A percentile compares a stretch with the other conserved stretches of the same genome.
phyloP scores from a whole-genome alignment of 345 rosid species.

The Gossypium bickii region DNA sequence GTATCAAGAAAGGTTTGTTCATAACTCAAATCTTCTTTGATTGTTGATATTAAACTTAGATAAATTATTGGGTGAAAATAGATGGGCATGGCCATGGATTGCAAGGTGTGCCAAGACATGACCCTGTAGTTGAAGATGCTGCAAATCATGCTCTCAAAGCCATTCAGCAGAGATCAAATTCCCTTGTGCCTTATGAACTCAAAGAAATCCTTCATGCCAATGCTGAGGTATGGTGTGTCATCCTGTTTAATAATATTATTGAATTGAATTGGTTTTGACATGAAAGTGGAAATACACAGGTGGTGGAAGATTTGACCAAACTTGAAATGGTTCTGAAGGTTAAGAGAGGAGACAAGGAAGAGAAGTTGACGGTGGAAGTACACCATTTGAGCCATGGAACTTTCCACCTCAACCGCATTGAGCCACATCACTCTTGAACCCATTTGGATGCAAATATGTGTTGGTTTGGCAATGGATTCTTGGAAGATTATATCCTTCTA shows the following conservation, averaged over 20 bases:
- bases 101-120: conserved; percentile 68
- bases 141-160: conserved; percentile 81
- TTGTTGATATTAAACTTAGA: too few species aligned
- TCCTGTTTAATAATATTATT: not conserved
- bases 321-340: conserved; percentile 69
- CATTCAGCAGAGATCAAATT: conserved; percentile 92
- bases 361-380: conserved; percentile 79
- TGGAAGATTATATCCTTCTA: too few species aligned
- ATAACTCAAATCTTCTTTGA: not conserved
- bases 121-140: conserved; percentile 79
- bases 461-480: too few species aligned
- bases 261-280: not conserved
- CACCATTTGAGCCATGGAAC: conserved; percentile 68
- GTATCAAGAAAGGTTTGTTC: conserved; percentile 61
- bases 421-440: conserved; percentile 39
- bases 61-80: not conserved
- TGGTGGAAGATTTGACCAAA: conserved; percentile 51
- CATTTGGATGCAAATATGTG: too few species aligned
- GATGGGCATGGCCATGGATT: conserved; percentile 34
- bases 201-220: conserved; percentile 76
- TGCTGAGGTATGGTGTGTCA: conserved; percentile 57
- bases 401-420: conserved; percentile 68
- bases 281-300: conserved; percentile 31
- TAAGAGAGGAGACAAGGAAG: conserved; percentile 87
- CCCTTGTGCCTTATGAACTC: conserved; percentile 78